Conservation (phyloP, 2,329 filamentous ascomycete genomes). For the Aureobasidium leucospermi region DNA sequence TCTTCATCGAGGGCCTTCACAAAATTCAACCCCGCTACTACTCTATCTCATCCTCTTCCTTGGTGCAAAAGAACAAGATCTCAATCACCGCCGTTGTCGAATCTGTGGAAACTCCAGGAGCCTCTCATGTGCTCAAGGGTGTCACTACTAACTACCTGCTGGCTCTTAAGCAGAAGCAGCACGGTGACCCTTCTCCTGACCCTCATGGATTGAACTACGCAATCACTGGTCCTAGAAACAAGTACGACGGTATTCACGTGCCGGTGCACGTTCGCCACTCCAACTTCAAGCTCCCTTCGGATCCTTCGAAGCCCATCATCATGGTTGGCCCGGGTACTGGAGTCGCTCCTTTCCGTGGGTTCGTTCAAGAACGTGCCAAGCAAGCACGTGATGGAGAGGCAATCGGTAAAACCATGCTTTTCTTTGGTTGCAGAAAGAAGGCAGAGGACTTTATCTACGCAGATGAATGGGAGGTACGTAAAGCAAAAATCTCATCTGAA, state of each 20-base stretch:
- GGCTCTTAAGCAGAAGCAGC: conserved; percentile 93
- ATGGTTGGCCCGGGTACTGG: conserved; percentile 95
- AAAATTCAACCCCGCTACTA: conserved; percentile 98
- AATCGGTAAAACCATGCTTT: conserved; percentile 81
- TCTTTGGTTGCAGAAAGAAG: conserved; percentile 86
- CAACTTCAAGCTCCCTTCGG: conserved; percentile 97
- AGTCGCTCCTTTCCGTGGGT: conserved; percentile 91
- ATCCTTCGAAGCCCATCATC: conserved; percentile 87
- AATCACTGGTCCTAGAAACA: conserved; percentile 84
- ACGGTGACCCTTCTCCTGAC: conserved; percentile 74
- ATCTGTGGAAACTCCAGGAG: conserved; percentile 67
- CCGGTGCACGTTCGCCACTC: conserved; percentile 95
- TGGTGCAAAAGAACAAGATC: conserved; percentile 90
- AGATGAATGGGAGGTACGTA: conserved; percentile 82
- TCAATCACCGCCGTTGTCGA: conserved; percentile 94
- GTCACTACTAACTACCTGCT: conserved; percentile 96
- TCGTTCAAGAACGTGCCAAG: conserved; percentile 86
- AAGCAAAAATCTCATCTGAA: not conserved
- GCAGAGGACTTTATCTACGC: conserved; percentile 90
- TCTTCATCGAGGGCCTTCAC: conserved; percentile 85
- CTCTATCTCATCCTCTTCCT: conserved; percentile 94
- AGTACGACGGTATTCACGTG: conserved; percentile 91
- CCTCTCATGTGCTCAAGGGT: conserved; percentile 75
- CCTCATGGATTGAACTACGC: conserved; percentile 80
- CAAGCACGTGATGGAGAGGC: conserved; percentile 71